Evolutionary conservation across 1,139 yeast species (phyloP).

Genomic region (Yamadazyma triangularis): DNA sequence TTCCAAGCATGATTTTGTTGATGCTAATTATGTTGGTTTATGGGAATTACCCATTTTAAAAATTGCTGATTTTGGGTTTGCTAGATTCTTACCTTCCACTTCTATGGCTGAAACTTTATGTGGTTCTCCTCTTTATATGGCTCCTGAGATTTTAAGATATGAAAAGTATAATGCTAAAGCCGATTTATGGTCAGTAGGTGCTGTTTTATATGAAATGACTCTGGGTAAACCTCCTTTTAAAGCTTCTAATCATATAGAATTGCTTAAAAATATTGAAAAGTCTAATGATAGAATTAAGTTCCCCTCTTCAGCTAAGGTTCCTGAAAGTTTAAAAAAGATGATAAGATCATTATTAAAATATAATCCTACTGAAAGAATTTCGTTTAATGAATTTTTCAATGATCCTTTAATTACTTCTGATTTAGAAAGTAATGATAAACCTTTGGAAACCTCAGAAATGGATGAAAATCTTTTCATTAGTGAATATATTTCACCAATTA

Average conservation of each 20-base stretch:
- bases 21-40: constrained; percentile 61
- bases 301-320: constrained; percentile 58
- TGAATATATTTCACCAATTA: constrained; percentile 58
- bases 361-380: constrained; percentile 82
- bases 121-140: constrained; percentile 97
- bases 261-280: constrained; percentile 77
- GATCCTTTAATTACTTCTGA: constrained; percentile 51
- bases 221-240: constrained; percentile 94
- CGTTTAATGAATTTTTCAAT: constrained; percentile 80
- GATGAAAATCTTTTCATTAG: constrained; percentile 80
- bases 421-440: constrained; percentile 46
- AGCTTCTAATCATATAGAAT: constrained; percentile 88
- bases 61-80: constrained; percentile 97
- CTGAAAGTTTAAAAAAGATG: constrained; percentile 61
- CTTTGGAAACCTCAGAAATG: constrained; percentile 64
- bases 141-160: constrained; percentile 90
- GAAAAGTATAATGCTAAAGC: constrained; percentile 97
- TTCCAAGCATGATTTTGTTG: constrained; percentile 54
- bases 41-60: constrained; percentile 89
- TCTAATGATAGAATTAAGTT: constrained; percentile 74
- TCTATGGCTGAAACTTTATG: constrained; percentile 95
- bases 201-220: constrained; percentile 90
- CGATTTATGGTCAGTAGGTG: constrained; percentile 97
- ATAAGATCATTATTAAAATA: constrained; percentile 74
- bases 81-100: constrained; percentile 86